phyloP scores from a whole-genome alignment of 805 yeast species.

The Saccharomycopsis lassenensis region DNA sequence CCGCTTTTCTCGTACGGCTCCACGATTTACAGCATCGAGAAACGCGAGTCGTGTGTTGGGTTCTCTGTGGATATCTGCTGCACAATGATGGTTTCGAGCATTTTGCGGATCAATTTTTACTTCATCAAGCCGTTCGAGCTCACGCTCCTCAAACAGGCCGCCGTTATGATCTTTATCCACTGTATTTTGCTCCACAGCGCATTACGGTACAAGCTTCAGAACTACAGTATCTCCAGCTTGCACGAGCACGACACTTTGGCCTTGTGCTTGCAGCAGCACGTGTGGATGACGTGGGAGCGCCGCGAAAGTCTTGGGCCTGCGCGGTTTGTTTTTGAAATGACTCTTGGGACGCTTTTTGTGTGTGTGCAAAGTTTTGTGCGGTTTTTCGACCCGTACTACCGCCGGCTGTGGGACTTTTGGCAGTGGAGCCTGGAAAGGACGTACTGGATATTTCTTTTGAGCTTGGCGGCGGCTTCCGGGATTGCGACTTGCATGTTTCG shows the following conservation, averaged over 20 bases:
- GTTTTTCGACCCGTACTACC: conserved; percentile 60
- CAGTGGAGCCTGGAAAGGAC: conserved; percentile 59
- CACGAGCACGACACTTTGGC: no score
- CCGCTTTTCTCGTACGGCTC: conserved; percentile 84
- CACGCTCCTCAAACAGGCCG: conserved; percentile 66
- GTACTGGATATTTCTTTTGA: conserved; percentile 53
- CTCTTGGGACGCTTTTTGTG: conserved; percentile 11
- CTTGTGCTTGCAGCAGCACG: no score
- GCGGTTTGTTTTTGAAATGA: no score
- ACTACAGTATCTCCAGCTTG: no score
- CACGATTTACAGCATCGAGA: conserved; percentile 59
- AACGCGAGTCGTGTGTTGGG: conserved; percentile 58
- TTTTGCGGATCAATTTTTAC: conserved; percentile 66
- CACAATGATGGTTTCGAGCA: conserved; percentile 74
- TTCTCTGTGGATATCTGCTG: conserved; percentile 90
- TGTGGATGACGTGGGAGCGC: not conserved
- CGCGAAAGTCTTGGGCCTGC: not conserved
- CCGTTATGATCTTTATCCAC: conserved; percentile 81
- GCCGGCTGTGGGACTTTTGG: conserved; percentile 66
- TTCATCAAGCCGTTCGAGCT: conserved; percentile 70
- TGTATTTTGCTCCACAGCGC: conserved; percentile 51
- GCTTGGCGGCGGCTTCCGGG: conserved; percentile 33
- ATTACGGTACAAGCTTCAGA: conserved; percentile 38
- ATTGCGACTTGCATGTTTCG: conserved; percentile 32
- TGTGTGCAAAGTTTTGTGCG: conserved; percentile 33